Base-by-base conservation (phyloP, 2,329 filamentous ascomycete species). In the Talaromyces atroroseus region DNA sequence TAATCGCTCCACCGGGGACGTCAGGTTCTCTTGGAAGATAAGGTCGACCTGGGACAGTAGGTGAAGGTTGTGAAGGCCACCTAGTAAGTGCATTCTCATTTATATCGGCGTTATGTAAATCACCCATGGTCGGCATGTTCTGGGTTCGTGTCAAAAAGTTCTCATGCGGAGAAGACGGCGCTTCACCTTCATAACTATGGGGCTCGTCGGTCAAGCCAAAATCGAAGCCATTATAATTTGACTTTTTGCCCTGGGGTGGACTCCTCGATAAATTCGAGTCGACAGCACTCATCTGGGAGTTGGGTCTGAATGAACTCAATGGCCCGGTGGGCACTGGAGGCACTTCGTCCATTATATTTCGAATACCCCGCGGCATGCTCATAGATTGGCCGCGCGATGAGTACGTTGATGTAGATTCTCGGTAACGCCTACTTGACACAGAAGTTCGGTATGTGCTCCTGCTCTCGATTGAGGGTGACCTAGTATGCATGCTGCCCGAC, bases 381-480 rank as follows among this genome's bases (percentile, higher is more conserved):
- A 69, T 62, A 1, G 71, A 73, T 5, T 69, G 71, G 56, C 70
- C 59, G 12, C 64, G 58, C 45, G 59, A 62, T 14, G 65, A 68
- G 44, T 65, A 58, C 11, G 56, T 63, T 18, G 68, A 64, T 1
- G 68, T 70, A 10, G 71, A 73, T 23, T 67, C 66, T 21, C 67
- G 70, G 59, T 73, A 70, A 7, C 70, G 68, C 18, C 67, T 68
- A 56, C 72, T 75, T n/a, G 68, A 68, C 29, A 72, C 61, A 1
- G 73, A 76, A 0, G 73, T 72, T 20, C 71, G 66, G 54, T 73
- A 74, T 56, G 73, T 75, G 51, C 72, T 72, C 42, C 65, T 68
- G 54, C 68, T 72, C 21, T 68, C 69, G 16, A 65, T 60, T 1
- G 71, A 73, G 10, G 66, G 62, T 1, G 57, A 63, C 44, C 65